Evolutionary conservation across 139 green algal species (phyloP), one percentile per base, ranked within the genome.

Genomic region (Chloropicon primus): DNA sequence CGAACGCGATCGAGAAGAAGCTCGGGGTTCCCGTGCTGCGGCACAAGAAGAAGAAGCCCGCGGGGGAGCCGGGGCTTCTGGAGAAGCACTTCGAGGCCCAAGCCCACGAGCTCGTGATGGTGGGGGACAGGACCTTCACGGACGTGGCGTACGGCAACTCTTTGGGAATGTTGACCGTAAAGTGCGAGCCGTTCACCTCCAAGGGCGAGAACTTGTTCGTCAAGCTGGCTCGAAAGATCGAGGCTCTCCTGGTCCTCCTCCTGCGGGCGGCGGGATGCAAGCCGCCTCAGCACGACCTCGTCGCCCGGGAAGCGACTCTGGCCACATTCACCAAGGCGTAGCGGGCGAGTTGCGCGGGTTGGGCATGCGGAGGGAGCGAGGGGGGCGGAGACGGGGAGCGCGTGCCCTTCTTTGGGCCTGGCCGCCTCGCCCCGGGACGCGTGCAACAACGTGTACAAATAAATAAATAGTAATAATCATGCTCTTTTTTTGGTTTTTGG

Each of bases 21-120:
- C 82, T 97, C 72, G 91, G 89, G 0, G 79, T 97, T 5, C 79
- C 78, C 0, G 91, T 97, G 72, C 80, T 97, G 76, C 84, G 92
- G 0, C 82, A 86, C 81, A 62, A 27, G 28, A 25, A 10, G 21
- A 85, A 85, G 74, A 85, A 85, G 72, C 82, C 82, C n/a, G 82
- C 75, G 53, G 82, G 81, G 2, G 81, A 71, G 22, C 23, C 75
- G 21, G 74, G 75, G 27, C 74, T 71, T 21, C 72, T 85, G 22
- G 81, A 85, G 2, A 24, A 25, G 25, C 81, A 85, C 27, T 85
- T 85, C 24, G 54, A 27, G 22, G 85, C 79, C 75, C 23, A 41
- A 22, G 74, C 75, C 23, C n/a, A 26, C 23, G 27, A 81, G 24
- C 83, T 85, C n/a, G 81, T 85, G 1, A 86, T 85, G 81, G 85